Conservation (phyloP, 225 moss, liverwort and hornwort genomes). For the Takakia lepidozioides region DNA sequence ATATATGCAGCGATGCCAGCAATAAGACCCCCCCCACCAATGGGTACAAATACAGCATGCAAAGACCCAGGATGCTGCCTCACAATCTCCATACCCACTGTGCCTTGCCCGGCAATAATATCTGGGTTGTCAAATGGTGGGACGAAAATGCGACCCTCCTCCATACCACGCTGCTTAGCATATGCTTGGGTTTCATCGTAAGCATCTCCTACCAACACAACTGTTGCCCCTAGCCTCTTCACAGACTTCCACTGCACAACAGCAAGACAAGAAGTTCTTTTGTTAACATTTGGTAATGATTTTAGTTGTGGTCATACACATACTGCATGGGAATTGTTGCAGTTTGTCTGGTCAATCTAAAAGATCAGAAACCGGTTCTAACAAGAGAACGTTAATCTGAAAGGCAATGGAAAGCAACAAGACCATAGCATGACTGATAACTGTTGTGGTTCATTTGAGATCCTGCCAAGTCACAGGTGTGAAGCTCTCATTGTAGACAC, state of each 20-base stretch:
- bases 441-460: no score
- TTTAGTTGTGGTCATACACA: no score
- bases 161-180: conserved; percentile 65
- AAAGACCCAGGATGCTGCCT: conserved; percentile 66
- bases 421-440: no score
- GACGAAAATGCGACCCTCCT: conserved; percentile 79
- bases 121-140: conserved; percentile 92
- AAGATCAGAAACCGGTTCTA: no score
- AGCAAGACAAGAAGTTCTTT: no score
- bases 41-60: conserved; percentile 93
- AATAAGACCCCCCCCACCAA: conserved; percentile 90
- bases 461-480: no score
- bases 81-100: conserved; percentile 83
- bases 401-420: no score
- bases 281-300: no score
- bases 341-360: no score
- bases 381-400: no score
- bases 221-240: conserved; percentile 67
- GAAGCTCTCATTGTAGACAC: no score
- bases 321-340: no score
- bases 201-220: conserved; percentile 78
- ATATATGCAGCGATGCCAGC: conserved; percentile 91
- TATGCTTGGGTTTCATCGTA: conserved; percentile 93
- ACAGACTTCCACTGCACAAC: conserved; percentile 81
- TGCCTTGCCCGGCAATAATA: conserved; percentile 92